These are phyloP conservation scores for Phialemonium atrogriseum DNA, from an alignment of 2,329 filamentous ascomycete species.

Conservation along the genomic window DNA sequence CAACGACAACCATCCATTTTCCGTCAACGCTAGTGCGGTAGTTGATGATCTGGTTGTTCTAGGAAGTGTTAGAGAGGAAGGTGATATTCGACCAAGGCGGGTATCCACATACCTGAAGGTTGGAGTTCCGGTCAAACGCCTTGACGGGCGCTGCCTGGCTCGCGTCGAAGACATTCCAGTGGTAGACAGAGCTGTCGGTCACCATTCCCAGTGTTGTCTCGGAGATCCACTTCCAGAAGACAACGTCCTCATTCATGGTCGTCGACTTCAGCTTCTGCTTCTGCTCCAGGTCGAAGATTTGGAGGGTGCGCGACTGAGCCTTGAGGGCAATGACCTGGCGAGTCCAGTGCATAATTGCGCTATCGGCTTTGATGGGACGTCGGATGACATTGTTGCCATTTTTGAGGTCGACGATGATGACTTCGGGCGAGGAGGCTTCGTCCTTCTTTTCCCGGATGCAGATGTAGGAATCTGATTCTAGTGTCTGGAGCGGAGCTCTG, in stretches of 20 bases:
- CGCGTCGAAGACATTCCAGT: conserved; percentile 94
- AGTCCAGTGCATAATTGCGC: conserved; percentile 98
- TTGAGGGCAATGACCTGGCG: conserved; percentile 95
- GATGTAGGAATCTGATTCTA: conserved; percentile 95
- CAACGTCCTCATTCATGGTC: conserved; percentile 93
- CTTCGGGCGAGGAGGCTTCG: conserved; percentile 77
- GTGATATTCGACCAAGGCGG: not conserved
- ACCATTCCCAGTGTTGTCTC: conserved; percentile 82
- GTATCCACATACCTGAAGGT: conserved; percentile 74
- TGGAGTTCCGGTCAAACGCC: conserved; percentile 89
- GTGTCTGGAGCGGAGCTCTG: conserved; percentile 57
- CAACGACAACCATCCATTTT: conserved; percentile 97
- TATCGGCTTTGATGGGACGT: conserved; percentile 96
- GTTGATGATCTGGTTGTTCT: conserved; percentile 99
- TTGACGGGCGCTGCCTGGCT: conserved; percentile 74
- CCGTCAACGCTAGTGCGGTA: conserved; percentile 93
- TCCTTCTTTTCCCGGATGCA: conserved; percentile 93
- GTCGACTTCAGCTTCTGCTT: conserved; percentile 97
- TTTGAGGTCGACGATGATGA: conserved; percentile 96
- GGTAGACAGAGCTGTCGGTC: conserved; percentile 84
- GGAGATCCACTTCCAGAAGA: conserved; percentile 99
- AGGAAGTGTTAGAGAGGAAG: conserved; percentile 12
- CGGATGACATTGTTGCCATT: conserved; percentile 93
- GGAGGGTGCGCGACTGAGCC: conserved; percentile 85
- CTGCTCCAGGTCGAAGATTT: conserved; percentile 90